Base-by-base conservation (phyloP, 345 rosid genomes). In the Aquilaria malaccensis region DNA sequence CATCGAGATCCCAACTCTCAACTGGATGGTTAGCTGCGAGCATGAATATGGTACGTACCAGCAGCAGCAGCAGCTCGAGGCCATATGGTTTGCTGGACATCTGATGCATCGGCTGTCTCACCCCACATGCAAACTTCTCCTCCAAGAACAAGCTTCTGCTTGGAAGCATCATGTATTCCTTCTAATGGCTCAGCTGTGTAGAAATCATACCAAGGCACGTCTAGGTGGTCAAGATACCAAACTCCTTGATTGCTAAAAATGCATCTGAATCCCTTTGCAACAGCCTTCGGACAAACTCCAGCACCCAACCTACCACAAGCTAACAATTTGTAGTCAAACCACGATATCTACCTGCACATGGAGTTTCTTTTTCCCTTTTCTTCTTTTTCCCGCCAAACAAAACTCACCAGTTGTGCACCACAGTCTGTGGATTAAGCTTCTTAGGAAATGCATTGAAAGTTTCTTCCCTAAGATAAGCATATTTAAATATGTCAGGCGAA, bases 81-180 rank as follows among this genome's bases (percentile, higher is more conserved):
- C 97, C 97, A 91, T 72, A 91, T 85, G 6, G 95, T 91, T 67
- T 86, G 95, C 72, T 81, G 90, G 63, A 94, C 80, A 68, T 76
- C 79, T 3, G 99, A 94, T 14, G 97, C 60, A 67, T 94, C 99
- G 32, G 88, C 81, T 59, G 77, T 81, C 81, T 94, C 97, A 10
- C 77, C 86, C 99, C 97, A 86, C 96, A 88, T 88, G 74, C 99
- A 90, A 71, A 88, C 99, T 88, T 94, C 96, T 65, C 99, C 99
- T 62, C 97, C 96, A 4, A 94, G 75, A 65, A 94, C 87, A 58
- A 94, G 92, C 54, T 81, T 69, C 67, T 90, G 92, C 54, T 68
- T 68, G 11, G 87, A 76, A 72, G 72, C 56, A 67, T 81, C 72
- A 1, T 56, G 3, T 69, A 90, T 90, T 67, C 95, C 97, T 69